Evolutionary conservation across 2,329 filamentous ascomycete species (phyloP).

Genomic region (Didymella arachidicola): DNA sequence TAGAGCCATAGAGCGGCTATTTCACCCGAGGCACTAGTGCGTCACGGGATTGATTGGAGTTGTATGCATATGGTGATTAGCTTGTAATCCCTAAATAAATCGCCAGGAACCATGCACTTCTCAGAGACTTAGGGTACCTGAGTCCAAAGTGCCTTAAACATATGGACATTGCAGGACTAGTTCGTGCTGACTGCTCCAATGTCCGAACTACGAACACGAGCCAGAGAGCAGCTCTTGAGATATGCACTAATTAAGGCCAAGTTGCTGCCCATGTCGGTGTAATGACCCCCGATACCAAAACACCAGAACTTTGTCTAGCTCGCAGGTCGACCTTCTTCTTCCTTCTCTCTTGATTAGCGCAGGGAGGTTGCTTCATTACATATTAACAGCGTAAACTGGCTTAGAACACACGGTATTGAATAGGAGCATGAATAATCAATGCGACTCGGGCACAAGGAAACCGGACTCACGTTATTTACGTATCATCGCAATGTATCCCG

Average conservation of each 20-base stretch:
- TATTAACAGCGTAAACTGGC: neutral
- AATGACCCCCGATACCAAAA: neutral
- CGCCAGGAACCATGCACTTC: neutral
- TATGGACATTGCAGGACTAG: neutral
- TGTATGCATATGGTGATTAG: neutral
- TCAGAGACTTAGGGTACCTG: neutral
- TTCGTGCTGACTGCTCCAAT: neutral
- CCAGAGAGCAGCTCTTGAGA: neutral
- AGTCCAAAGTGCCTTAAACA: neutral
- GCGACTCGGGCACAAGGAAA: neutral
- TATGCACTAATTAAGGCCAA: neutral
- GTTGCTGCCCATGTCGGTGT: neutral
- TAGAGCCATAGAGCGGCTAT: neutral
- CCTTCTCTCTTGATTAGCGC: neutral
- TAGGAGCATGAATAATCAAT: neutral
- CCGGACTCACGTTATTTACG: neutral
- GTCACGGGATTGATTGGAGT: neutral
- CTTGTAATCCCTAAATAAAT: neutral
- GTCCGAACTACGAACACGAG: neutral
- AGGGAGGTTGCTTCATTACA: neutral
- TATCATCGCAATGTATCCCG: neutral
- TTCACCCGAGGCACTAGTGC: neutral
- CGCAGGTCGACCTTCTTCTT: neutral
- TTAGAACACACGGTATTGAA: neutral
- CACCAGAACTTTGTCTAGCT: neutral